Evolutionary conservation across 495 filamentous ascomycete genomes (phyloP).

Genomic region (Neurospora tetraspora): DNA sequence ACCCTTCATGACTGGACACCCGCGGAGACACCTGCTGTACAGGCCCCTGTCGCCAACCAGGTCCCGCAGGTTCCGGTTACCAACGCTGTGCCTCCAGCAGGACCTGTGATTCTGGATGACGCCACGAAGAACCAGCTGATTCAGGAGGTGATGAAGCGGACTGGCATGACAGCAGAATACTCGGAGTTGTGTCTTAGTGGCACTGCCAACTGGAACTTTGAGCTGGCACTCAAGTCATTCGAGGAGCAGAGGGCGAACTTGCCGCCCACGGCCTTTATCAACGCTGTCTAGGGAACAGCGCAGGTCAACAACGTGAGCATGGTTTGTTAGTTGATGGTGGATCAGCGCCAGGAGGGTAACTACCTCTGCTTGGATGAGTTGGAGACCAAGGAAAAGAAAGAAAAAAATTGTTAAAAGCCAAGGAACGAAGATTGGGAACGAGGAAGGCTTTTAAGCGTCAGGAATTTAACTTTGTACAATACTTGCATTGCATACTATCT

Average conservation of each 20-base stretch:
- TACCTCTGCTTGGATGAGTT: not conserved
- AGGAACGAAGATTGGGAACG: not conserved
- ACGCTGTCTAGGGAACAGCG: conserved; percentile 2
- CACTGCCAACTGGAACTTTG: conserved; percentile 60
- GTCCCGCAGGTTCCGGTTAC: not conserved
- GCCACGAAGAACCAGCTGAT: conserved; percentile 50
- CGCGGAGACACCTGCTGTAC: conserved; percentile 6
- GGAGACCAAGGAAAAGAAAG: not conserved
- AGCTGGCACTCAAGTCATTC: conserved; percentile 57
- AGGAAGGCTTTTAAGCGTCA: not conserved
- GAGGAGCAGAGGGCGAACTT: conserved; percentile 41
- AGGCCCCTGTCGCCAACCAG: conserved; percentile 1
- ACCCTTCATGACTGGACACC: conserved; percentile 45
- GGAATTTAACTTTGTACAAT: not conserved
- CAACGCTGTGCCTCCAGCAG: conserved; percentile 8
- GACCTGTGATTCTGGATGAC: conserved; percentile 20
- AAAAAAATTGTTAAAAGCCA: not conserved
- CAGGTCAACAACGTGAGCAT: not conserved
- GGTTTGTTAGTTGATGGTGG: not conserved
- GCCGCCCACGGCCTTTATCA: conserved; percentile 29
- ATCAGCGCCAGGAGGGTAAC: not conserved
- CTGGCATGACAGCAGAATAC: conserved; percentile 62
- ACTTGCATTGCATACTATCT: not conserved
- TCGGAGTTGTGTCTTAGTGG: conserved; percentile 58
- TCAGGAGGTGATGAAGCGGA: conserved; percentile 53